phyloP scores from a whole-genome alignment of 169 alveolate species.

The Cryptosporidium tyzzeri region DNA sequence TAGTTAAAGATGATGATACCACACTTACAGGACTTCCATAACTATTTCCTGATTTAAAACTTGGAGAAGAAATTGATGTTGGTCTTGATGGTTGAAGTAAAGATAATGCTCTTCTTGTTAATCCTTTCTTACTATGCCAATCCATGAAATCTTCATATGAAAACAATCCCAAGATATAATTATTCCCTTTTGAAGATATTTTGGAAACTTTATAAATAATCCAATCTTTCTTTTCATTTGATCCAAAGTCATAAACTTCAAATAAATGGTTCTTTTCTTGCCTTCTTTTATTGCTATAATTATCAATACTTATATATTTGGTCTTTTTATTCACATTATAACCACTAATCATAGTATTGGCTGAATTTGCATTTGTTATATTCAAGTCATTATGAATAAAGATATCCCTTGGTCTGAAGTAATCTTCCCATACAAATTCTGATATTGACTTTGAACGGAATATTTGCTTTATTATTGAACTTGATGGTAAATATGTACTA shows the following conservation, averaged over 20 bases:
- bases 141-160: conserved; percentile 65
- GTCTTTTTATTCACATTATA: background rate
- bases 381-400: background rate
- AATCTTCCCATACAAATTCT: conserved; percentile 51
- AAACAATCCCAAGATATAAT: conserved; percentile 31
- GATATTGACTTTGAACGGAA: conserved; percentile 7
- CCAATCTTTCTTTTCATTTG: conserved; percentile 43
- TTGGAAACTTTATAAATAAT: conserved; percentile 28
- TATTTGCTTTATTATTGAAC: background rate
- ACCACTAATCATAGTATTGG: background rate
- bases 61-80: conserved; percentile 15
- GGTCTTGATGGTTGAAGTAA: conserved; percentile 32
- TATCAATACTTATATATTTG: conserved; percentile 23
- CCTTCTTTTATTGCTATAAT: conserved; percentile 15
- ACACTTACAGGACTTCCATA: background rate
- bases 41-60: conserved; percentile 9
- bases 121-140: conserved; percentile 38
- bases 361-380: background rate
- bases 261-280: conserved; percentile 4
- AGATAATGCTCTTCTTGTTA: conserved; percentile 43
- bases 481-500: background rate
- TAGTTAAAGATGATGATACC: conserved; percentile 23
- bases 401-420: conserved; percentile 41
- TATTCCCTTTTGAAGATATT: background rate
- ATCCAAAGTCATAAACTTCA: conserved; percentile 68